These are phyloP conservation scores for Colletotrichum sp. DNA, from an alignment of 2,329 filamentous ascomycete species.

Conservation along the genomic window DNA sequence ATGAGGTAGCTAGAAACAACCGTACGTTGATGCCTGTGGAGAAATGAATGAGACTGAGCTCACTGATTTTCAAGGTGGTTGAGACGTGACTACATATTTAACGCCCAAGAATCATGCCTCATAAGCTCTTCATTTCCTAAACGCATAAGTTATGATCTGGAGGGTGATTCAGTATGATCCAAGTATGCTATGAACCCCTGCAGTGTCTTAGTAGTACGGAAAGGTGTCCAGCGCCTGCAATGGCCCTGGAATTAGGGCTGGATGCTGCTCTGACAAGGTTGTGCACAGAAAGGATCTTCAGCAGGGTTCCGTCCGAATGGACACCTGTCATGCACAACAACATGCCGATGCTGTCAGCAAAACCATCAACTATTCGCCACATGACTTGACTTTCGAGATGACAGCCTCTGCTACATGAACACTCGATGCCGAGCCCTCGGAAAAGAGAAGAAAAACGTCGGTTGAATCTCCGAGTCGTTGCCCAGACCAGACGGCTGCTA, in stretches of 20 bases:
- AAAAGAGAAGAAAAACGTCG: background rate
- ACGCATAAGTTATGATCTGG: background rate
- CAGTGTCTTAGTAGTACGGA: background rate
- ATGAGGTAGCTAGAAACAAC: background rate
- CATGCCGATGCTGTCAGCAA: background rate
- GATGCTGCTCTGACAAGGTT: background rate
- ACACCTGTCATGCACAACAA: background rate
- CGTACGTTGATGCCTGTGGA: background rate
- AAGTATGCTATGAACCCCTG: background rate
- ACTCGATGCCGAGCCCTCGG: background rate
- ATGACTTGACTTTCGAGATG: background rate
- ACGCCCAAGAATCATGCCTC: rapidly evolving
- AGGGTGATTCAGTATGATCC: background rate
- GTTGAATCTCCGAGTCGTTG: background rate
- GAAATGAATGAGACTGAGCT: background rate
- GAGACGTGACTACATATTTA: background rate
- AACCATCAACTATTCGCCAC: background rate
- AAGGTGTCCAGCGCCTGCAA: background rate
- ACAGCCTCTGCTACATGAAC: background rate
- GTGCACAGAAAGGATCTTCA: background rate
- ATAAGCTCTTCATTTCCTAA: background rate
- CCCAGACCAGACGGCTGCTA: background rate
- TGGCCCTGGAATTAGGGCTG: background rate
- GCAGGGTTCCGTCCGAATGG: background rate
- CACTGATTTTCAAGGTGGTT: background rate